Evolutionary conservation across 2,329 filamentous ascomycete genomes (phyloP), one percentile per base, ranked within the genome.

Genomic region (Aspergillus ochraceus): DNA sequence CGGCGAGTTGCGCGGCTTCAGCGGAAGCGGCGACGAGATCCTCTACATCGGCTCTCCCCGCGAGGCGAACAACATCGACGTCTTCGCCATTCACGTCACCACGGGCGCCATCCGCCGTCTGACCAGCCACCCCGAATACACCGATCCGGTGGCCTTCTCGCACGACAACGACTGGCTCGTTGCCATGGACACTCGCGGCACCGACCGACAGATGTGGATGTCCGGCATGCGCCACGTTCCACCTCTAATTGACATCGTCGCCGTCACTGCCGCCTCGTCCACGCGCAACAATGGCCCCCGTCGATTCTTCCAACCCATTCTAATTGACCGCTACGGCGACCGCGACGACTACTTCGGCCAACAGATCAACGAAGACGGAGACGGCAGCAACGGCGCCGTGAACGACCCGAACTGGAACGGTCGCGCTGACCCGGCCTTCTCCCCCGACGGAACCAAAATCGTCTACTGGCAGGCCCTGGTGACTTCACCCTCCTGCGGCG

Each of bases 321-420:
- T 36, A 3, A 36, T 36, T 11, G 32, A 36, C 12, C 32, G 32
- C 32, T 36, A 36, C 11, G 32, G 32, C 32, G 32, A 36, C 12
- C 32, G 32, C 3, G 32, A 36, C 32, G 32, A 36, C 12, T 36
- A 36, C 12, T 36, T 36, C 11, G 32, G 32, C 12, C 32, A 36
- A 6, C 32, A 36, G 11, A 14, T 36, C 32, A 36, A 36, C 12
- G 32, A 11, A 11, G 32, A 36, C 11, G 32, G 32, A 36, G 32
- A 36, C 20, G 70, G 68, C 4, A 73, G 62, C 26, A 60, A 60
- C n/a, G 77, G 77, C 1, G 73, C 65, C 55, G 57, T 78, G 11
- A 76, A 79, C 55, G 79, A 82, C 58, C 76, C 80, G 0, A 72
- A 80, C 32, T 82, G 81, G 81, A 83, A 83, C 62, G 80, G 70